Base-by-base conservation (phyloP, 352 stramenopile species). In the Pythium sp. region DNA sequence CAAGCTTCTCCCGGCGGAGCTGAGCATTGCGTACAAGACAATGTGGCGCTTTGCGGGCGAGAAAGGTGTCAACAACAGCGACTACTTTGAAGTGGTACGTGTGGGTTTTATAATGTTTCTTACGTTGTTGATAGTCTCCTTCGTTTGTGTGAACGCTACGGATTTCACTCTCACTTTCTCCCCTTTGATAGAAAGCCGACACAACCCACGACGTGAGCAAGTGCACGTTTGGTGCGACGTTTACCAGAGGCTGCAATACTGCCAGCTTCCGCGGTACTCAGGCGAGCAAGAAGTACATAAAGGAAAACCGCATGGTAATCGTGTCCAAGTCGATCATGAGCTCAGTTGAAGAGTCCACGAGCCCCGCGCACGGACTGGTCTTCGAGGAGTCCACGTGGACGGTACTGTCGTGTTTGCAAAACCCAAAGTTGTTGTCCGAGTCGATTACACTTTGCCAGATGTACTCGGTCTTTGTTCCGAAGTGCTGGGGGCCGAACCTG, bases 271-370 rank as follows among this genome's bases (percentile, higher is more conserved):
- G 47, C 18, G 47, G 47, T n/a, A 28, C 47, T 7, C 47, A 54
- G 47, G 20, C 2, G 47, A 54, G n/a, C 20, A 54, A 54, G 47
- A 54, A 54, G 47, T 54, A 28, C 20, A 0, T 54, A n/a, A n/a
- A 54, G 8, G 47, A 54, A n/a, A 22, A 0, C 4, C 47, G 20
- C 47, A 54, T 54, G 47, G 47, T 54, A n/a, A 54, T 54, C 47
- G 47, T 54, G 20, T 54, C 47, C 47, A 54, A 54, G 47, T 54
- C n/a, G n/a, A 26, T 54, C 47, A 54, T 54, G 47, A 54, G 47
- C 47, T 54, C 47, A 8, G 8, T 54, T 26, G 47, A 54, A 26
- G 47, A 22, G 2, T 7, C 47, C 3, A n/a, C 47, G 47, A 54
- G 47, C 3, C 47, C 47, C 47, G 47, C 47, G n/a, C 47, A 54